Base-by-base conservation (phyloP, 2,329 filamentous ascomycete genomes). In the Apiospora hydei region DNA sequence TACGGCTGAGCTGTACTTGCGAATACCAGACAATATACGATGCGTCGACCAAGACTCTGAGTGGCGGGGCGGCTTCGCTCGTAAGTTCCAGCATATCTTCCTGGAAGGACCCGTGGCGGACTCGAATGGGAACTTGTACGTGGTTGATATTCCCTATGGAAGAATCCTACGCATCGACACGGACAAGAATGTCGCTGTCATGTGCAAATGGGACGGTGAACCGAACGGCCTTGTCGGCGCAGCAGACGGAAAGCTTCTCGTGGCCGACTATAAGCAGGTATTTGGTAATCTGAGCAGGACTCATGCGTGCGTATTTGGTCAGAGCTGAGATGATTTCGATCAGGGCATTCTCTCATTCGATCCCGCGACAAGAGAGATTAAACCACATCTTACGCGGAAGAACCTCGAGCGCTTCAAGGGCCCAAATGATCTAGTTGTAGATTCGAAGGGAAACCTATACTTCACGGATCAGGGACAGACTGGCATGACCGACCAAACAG, bases 391-490 rank as follows among this genome's bases (percentile, higher is more conserved):
- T 14, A 80, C 80, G 7, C 75, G 80, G n/a, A 78, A 77, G 66
- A 82, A 85, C 57, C 77, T 85, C 0, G 83, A 84, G 66, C 77
- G 83, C 4, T 85, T 85, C 76, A 85, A 85, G 70, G 83, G 83
- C 0, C 81, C 80, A 0, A 85, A 85, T 67, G 83, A 85, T 70
- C 74, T 85, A 1, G 80, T 84, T 21, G 68, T 84, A 4, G 81
- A 82, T 41, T 83, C 80, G 0, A 78, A 78, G 18, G 76, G 77
- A 4, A 81, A 82, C 41, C 72, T 85, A 4, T 85, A 84, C 75
- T 85, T 85, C 47, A 85, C 84, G 1, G 83, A 85, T 57, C 84
- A 85, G 75, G 83, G 84, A 0, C 83, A 85, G 67, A 84, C 83
- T 0, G 83, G 83, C 4, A 80, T 85, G 76, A 83, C 81, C 0